Percentiles rank a stretch among this genome's conserved stretches.
Conservation (phyloP, 108 stramenopile species). For the Cyclostephanos invisitatus region DNA sequence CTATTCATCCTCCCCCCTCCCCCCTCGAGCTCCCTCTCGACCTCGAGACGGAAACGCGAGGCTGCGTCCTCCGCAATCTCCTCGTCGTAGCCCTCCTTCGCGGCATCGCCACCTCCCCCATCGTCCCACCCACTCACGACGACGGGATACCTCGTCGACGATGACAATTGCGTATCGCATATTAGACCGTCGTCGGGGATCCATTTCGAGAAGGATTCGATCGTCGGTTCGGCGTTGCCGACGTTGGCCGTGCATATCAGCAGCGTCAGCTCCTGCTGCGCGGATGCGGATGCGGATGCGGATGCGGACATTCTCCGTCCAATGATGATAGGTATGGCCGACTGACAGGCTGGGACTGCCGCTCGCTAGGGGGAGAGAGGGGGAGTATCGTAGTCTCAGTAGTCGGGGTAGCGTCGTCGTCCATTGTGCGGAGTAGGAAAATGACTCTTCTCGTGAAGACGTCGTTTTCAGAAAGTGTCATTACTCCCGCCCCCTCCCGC, state of each 20-base stretch:
- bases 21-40: background rate
- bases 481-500: too few relatives aligned
- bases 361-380: too few relatives aligned
- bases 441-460: too few relatives aligned
- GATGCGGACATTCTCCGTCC: too few relatives aligned
- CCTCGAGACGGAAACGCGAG: background rate
- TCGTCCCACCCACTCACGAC: background rate
- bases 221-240: constrained; percentile 51
- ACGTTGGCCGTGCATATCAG: constrained; percentile 43
- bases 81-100: background rate
- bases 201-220: constrained; percentile 41
- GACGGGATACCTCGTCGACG: constrained; percentile 6
- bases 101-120: background rate
- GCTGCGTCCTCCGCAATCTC: background rate
- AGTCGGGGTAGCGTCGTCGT: too few relatives aligned
- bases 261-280: constrained; percentile 13
- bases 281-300: too few relatives aligned
- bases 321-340: too few relatives aligned
- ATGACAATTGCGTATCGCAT: background rate
- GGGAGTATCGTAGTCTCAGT: too few relatives aligned
- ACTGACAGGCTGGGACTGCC: too few relatives aligned
- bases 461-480: too few relatives aligned
- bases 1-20: background rate
- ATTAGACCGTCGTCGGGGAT: constrained; percentile 40
- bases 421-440: too few relatives aligned